Base-by-base conservation (phyloP, 129 eudicot species). In the Mikania micrantha region DNA sequence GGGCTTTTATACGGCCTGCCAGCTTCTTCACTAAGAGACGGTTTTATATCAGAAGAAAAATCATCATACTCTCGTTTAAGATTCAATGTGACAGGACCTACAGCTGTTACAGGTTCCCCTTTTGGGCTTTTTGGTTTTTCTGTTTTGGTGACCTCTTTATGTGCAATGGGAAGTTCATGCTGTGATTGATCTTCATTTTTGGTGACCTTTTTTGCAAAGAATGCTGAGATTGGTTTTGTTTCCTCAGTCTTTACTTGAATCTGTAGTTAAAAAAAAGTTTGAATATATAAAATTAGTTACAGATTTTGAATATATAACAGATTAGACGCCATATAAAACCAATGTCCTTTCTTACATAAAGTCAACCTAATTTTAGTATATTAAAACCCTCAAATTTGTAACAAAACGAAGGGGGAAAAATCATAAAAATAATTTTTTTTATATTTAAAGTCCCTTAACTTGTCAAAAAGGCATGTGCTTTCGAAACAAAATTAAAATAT, bases 211-310 rank as follows among this genome's bases (percentile, higher is more conserved):
- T 84, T 93, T 15, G 82, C 76, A 80, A 93, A 93, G 67, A 86
- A 93, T 39, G 75, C 80, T 22, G 99, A 78, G 48, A 93, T 89
- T 22, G 95, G 74, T 59, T 81, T 93, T 48, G 79, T 77, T 76
- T 88, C 93, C 13, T 86, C 81, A 0, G 66, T 68, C 81, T 93
- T 93, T 63, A 93, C 62, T 71, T 81, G 84, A 74, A 89, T 88
- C 91, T 88, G 86, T 49, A 42, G 20, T 35, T 32, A 9, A 17
- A 29, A 50, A 22, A 17, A 29, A 50, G 17, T 19, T 71, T 52
- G 35, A 67, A 34, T 5, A 56, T 25, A 56, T 27, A 24, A 27
- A 56, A 12, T 12, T 28, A 25, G 10, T 5, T 10, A 12, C 36
- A 3, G n/a, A n/a, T n/a, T n/a, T n/a, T n/a, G n/a, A n/a, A n/a